A percentile compares a stretch with the other conserved stretches of the same genome.
Evolutionary conservation across 345 rosid genomes (phyloP).

Genomic region (Alliaria petiolata): DNA sequence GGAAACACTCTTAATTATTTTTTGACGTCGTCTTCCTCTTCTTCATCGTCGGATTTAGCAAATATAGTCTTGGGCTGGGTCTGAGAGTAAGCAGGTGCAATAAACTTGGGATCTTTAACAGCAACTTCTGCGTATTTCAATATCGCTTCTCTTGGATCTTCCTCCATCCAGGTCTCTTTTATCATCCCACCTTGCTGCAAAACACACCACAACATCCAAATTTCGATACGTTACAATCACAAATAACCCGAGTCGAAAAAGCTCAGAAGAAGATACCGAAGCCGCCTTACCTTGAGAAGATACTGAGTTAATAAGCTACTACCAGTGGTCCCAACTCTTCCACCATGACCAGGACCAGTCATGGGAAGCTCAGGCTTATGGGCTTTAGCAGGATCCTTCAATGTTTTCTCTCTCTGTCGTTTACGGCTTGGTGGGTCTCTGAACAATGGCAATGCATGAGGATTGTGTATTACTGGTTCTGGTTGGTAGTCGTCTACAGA

Average conservation of each 20-base stretch:
- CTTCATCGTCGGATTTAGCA: conserved; percentile 80
- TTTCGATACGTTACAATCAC: neutral
- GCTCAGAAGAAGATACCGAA: neutral
- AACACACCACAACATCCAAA: neutral
- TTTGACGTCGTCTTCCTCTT: conserved; percentile 47
- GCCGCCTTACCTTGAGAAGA: conserved; percentile 70
- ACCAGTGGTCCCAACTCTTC: conserved; percentile 83
- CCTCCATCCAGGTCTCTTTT: conserved; percentile 99
- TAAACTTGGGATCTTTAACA: conserved; percentile 82
- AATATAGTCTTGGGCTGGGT: conserved; percentile 90
- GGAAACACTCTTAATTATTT: neutral
- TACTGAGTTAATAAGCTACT: conserved; percentile 94
- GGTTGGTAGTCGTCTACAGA: conserved; percentile 90
- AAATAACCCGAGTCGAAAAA: neutral
- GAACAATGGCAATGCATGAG: conserved; percentile 90
- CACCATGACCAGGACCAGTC: conserved; percentile 92
- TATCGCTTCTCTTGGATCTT: conserved; percentile 98
- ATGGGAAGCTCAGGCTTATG: conserved; percentile 96
- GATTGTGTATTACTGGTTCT: conserved; percentile 88
- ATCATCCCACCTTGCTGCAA: conserved; percentile 99
- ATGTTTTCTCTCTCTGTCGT: conserved; percentile 81
- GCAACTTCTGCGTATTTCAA: conserved; percentile 91
- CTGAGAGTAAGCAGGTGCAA: conserved; percentile 93
- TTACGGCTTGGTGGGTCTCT: conserved; percentile 99
- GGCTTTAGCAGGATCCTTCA: conserved; percentile 89